Conservation (phyloP, 257 asterid genomes). For the Osmanthus fragrans region DNA sequence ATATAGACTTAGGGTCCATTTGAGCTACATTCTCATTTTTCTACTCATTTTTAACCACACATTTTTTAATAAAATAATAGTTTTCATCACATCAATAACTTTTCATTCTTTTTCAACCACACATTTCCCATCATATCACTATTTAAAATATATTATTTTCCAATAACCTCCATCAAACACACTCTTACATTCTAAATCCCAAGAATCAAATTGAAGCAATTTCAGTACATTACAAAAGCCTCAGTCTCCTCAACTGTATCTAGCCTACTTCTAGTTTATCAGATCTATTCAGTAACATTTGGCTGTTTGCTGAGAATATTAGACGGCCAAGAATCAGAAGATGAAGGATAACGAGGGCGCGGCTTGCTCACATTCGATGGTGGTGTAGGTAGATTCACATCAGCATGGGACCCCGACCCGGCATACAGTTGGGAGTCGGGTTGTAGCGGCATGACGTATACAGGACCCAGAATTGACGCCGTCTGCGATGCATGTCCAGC, state of each 20-base stretch:
- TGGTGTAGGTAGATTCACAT: constrained; percentile 27
- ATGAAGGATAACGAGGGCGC: constrained; percentile 65
- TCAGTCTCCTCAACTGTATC: background rate
- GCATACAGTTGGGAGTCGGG: constrained; percentile 40
- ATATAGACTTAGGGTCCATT: too few species aligned
- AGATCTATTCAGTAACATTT: constrained; percentile 26
- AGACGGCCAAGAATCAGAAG: constrained; percentile 64
- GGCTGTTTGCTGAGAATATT: constrained; percentile 46
- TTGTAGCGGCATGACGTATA: constrained; percentile 50
- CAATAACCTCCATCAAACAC: too few species aligned
- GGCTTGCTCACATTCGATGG: constrained; percentile 57
- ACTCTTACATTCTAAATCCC: constrained; percentile 10
- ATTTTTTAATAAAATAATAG: too few species aligned
- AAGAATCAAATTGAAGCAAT: constrained; percentile 12
- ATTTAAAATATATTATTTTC: too few species aligned
- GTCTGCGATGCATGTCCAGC: constrained; percentile 33
- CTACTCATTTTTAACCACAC: too few species aligned
- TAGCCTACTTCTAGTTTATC: constrained; percentile 3
- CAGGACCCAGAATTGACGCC: constrained; percentile 35
- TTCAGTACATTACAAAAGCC: background rate
- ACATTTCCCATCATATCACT: too few species aligned
- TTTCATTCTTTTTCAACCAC: too few species aligned
- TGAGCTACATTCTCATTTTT: too few species aligned
- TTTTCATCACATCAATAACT: too few species aligned
- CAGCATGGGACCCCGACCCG: constrained; percentile 21